phyloP scores from a whole-genome alignment of 306 rosid genomes.

The Comarum palustre region DNA sequence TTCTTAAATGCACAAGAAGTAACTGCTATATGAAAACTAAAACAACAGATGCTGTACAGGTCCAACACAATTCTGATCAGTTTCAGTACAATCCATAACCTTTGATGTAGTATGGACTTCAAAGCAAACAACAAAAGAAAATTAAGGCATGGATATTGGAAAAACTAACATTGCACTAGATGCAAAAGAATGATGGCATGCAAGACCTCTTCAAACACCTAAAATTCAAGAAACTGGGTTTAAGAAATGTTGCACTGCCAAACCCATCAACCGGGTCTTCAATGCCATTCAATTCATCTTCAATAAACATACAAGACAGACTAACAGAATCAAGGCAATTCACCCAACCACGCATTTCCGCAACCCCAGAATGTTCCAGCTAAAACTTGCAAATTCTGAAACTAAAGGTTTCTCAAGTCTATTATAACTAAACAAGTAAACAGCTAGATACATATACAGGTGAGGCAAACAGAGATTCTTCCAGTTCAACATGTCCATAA shows the following conservation, averaged over 20 bases:
- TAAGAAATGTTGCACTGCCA: conserved; percentile 8
- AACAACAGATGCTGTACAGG: conserved; percentile 8
- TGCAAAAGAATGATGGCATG: not conserved
- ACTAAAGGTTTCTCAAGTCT: not conserved
- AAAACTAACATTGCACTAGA: not conserved
- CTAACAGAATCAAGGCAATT: not conserved
- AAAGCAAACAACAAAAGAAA: not conserved
- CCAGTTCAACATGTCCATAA: conserved; percentile 35
- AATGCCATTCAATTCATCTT: conserved; percentile 4
- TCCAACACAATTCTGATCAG: conserved; percentile 17
- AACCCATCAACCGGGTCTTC: not conserved
- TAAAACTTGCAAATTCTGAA: not conserved
- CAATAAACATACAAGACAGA: not conserved
- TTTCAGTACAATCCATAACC: conserved; percentile 1
- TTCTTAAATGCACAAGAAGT: conserved; percentile 52
- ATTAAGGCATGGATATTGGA: not conserved
- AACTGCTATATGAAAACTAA: conserved; percentile 25
- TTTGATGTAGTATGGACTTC: not conserved
- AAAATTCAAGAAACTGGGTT: not conserved
- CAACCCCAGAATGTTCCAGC: conserved; percentile 20
- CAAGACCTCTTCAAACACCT: not conserved
- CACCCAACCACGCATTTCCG: conserved; percentile 33
- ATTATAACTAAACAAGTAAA: not conserved
- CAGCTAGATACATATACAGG: not conserved
- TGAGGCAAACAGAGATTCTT: conserved; percentile 27